Conservation (phyloP, 495 filamentous ascomycete species). For the Penicillium silybi region DNA sequence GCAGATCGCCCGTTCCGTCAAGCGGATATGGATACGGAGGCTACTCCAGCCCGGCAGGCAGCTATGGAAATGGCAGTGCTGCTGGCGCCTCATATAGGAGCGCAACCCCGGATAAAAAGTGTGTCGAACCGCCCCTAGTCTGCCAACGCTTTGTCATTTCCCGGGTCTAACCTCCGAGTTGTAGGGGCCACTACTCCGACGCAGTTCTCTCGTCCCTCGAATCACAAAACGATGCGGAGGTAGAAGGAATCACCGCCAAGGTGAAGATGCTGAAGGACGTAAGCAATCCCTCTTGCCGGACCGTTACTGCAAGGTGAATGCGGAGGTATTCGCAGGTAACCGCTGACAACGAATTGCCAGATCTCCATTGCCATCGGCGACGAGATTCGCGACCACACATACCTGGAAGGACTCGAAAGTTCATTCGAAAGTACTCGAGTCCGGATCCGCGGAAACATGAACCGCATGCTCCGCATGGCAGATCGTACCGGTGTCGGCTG, state of each 20-base stretch:
- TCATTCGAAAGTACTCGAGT: conserved; percentile 81
- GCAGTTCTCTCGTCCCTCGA: conserved; percentile 91
- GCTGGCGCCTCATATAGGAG: conserved; percentile 45
- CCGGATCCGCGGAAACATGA: conserved; percentile 87
- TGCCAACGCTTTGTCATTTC: neutral
- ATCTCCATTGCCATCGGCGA: conserved; percentile 90
- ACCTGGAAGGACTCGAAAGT: conserved; percentile 77
- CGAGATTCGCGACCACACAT: conserved; percentile 83
- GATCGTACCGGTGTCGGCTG: conserved; percentile 89
- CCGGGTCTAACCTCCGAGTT: conserved; percentile 5
- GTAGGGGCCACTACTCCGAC: conserved; percentile 87
- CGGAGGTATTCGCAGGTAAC: neutral
- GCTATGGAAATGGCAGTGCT: conserved; percentile 31
- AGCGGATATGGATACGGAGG: conserved; percentile 53
- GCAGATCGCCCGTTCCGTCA: conserved; percentile 48
- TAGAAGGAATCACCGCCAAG: conserved; percentile 86
- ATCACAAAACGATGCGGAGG: conserved; percentile 88
- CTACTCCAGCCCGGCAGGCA: conserved; percentile 53
- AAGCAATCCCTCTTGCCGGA: conserved; percentile 26
- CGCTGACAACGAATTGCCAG: conserved; percentile 38
- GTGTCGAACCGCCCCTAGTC: conserved; percentile 15
- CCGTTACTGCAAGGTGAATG: neutral
- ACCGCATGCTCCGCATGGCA: conserved; percentile 93
- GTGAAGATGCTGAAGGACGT: conserved; percentile 92
- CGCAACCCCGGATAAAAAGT: conserved; percentile 85